Base-by-base conservation (phyloP, 306 rosid species). In the Nissolia schottii region DNA sequence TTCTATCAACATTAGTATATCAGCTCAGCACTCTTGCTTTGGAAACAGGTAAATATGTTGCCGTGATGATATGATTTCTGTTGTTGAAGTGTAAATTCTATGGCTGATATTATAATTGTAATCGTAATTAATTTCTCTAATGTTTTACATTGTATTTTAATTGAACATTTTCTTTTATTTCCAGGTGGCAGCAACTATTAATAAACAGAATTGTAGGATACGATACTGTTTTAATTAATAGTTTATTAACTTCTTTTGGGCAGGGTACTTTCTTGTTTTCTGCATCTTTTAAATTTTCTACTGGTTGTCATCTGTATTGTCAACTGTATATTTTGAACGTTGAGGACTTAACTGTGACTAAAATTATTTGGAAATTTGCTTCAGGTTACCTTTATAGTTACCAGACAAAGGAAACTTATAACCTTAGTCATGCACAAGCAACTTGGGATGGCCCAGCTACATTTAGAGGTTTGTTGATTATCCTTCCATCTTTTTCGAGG, bases 181-280 rank as follows among this genome's bases (percentile, higher is more conserved):
- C 82, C 85, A 94, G 99, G 92, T 94, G 97, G 99, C 97, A 94
- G 77, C 97, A 91, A 71, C 87, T 94, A 31, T 91, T 94, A 62
- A 89, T 94, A 75, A 91, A 94, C 87, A 86, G 96, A 84, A 73
- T 94, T 82, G 99, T 94, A 20, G 97, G 97, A 74, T 94, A 94
- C 82, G 99, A 94, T 89, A 94, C 99, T 4, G 91, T 94, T 73
- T 84, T 94, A 88, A 94, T 94, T 80, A 94, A 94, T 74, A 94
- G 97, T 80, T 82, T 94, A 71, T 81, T 94, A 82, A 91, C 82
- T 70, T 94, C 96, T 82, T 86, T 95, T 53, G 93, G 97, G 73
- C 96, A 85, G 89, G 99, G 99, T 94, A 89, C 75, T 53, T 43
- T 14, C 19, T 68, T 78, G 25, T 28, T 70, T 19, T 49, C 8